Base-by-base conservation (phyloP, 768 basidiomycete genomes). In the Russula ochroleuca region DNA sequence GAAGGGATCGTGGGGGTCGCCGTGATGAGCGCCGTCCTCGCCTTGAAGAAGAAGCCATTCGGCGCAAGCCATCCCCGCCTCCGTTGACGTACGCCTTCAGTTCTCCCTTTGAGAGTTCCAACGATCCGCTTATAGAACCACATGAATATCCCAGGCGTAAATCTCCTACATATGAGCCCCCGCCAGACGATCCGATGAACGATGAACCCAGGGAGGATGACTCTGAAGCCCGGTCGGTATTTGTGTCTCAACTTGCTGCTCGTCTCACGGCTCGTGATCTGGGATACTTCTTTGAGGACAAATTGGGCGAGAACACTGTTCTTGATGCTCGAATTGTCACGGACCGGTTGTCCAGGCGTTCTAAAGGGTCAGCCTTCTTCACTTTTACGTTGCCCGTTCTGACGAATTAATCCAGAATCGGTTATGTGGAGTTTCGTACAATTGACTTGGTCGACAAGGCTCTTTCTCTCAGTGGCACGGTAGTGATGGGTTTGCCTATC, bases 271-370 rank as follows among this genome's bases (percentile, higher is more conserved):
- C 95, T 70, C 86, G 94, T 74, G 97, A 99, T 79, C 80, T 99
- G 77, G 95, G 95, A 68, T 92, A 94, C 78, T 99, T 99, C 80
- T 98, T 99, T 73, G 96, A 98, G 80, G 91, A 96, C 73, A 92
- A 95, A 74, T 81, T 98, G 50, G 96, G 95, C 23, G 91, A 94
- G 78, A 88, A 88, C 41, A 85, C 90, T 21, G 97, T 99, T 8
- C 87, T 95, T 80, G 97, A 99, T 71, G 91, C 96, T 31, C 81
- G 94, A 63, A 94, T 99, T 71, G 97, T 99, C 38, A 96, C 94
- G 1, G 97, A 99, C 72, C 82, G 95, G 70, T 78, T 97, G 60
- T 95, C 95, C 25, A 86, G 94, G 71, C 86, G 97, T 60, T 97
- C 94, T n/a, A 99, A 99, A 77, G 97, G 97, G 96, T 98, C 68